Conservation (phyloP, 768 basidiomycete genomes). For the Dendrothele bispora region DNA sequence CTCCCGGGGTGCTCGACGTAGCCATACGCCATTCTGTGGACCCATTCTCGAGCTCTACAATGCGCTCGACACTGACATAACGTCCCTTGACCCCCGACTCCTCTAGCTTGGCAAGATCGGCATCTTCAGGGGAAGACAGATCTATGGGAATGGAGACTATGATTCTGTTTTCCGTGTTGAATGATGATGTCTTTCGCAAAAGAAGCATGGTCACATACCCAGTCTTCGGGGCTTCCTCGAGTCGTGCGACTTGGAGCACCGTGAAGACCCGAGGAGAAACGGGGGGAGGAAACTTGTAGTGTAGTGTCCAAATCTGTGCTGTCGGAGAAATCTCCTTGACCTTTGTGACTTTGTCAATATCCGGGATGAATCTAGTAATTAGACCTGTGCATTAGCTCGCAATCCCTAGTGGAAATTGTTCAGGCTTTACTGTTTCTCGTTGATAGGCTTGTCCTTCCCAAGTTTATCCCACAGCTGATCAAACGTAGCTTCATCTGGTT, state of each 20-base stretch:
- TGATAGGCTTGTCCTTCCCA: constrained; percentile 61
- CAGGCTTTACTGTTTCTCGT: constrained; percentile 65
- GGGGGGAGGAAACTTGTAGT: constrained; percentile 72
- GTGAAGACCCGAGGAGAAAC: constrained; percentile 77
- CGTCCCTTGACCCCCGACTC: constrained; percentile 64
- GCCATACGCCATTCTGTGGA: constrained; percentile 81
- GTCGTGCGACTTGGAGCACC: constrained; percentile 62
- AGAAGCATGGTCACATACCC: constrained; percentile 45
- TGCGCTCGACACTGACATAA: constrained; percentile 69
- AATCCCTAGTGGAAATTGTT: not conserved
- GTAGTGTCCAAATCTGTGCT: constrained; percentile 67
- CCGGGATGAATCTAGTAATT: constrained; percentile 58
- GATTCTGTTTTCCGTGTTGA: constrained; percentile 26
- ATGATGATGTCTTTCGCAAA: not conserved
- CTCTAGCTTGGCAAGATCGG: constrained; percentile 60
- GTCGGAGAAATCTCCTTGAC: constrained; percentile 65
- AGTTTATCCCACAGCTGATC: constrained; percentile 73
- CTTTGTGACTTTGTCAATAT: constrained; percentile 60
- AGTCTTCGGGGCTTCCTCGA: constrained; percentile 49
- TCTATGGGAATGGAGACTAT: constrained; percentile 72
- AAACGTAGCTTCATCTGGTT: constrained; percentile 65
- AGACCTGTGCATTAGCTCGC: not conserved
- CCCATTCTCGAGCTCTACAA: constrained; percentile 62
- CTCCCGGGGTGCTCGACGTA: constrained; percentile 70
- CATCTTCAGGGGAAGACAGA: constrained; percentile 47